Percentiles rank a stretch among this genome's conserved stretches.
phyloP scores from a whole-genome alignment of 805 yeast species.

The Candida bentonensis region DNA sequence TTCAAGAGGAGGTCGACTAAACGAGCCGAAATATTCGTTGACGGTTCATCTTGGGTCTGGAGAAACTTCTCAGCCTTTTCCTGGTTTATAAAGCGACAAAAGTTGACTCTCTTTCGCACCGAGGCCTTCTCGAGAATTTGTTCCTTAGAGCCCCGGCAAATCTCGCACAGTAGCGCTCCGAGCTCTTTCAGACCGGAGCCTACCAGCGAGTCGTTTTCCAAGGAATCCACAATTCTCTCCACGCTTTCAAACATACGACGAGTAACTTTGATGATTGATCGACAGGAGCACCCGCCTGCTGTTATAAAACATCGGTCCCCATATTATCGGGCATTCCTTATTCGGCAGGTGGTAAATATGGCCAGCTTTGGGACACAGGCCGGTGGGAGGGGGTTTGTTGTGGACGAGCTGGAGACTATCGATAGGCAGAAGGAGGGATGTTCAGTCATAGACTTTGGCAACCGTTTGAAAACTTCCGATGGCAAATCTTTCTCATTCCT shows the following conservation, averaged over 20 bases:
- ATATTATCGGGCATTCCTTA: too few relatives aligned
- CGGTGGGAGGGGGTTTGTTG: too few relatives aligned
- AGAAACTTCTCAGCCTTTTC: slow-evolving; percentile 22
- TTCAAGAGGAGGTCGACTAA: slow-evolving; percentile 13
- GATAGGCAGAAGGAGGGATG: too few relatives aligned
- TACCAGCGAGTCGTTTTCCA: not conserved
- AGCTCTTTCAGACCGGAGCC: not conserved
- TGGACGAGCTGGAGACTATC: too few relatives aligned
- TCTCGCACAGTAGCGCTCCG: not conserved
- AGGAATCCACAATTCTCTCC: not conserved
- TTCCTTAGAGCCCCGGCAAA: not conserved
- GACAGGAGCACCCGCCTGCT: too few relatives aligned
- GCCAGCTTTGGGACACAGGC: too few relatives aligned
- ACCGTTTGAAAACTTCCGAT: too few relatives aligned
- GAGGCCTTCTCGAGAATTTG: not conserved
- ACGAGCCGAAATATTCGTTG: slow-evolving; percentile 33
- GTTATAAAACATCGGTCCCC: too few relatives aligned
- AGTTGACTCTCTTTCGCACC: not conserved
- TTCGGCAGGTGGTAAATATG: too few relatives aligned
- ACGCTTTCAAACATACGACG: not conserved
- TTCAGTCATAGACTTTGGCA: too few relatives aligned
- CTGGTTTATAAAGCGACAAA: not conserved
- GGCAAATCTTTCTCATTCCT: too few relatives aligned
- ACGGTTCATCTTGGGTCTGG: slow-evolving; percentile 37
- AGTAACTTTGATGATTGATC: too few relatives aligned